Evolutionary conservation across 257 asterid genomes (phyloP).

Genomic region (Capsicum pubescens): DNA sequence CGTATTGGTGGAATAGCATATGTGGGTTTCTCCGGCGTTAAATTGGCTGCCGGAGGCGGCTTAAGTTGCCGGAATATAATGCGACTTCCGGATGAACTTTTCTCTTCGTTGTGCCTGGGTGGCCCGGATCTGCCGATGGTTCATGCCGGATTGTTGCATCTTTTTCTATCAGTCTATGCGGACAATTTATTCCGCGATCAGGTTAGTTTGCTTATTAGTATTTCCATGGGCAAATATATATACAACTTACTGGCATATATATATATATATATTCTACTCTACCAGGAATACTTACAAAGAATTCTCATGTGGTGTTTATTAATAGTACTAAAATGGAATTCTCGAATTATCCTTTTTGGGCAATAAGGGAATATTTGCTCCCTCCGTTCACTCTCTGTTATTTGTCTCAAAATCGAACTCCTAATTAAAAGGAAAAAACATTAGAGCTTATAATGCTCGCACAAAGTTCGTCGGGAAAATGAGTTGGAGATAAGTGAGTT

Average conservation of each 20-base stretch:
- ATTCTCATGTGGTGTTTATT: too few species aligned
- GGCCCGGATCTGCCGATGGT: constrained; percentile 55
- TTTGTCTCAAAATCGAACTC: too few species aligned
- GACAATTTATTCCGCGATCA: constrained; percentile 48
- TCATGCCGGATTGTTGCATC: constrained; percentile 65
- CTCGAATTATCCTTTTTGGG: neutral
- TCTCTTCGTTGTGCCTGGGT: constrained; percentile 41
- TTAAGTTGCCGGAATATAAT: constrained; percentile 53
- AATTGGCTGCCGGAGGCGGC: constrained; percentile 49
- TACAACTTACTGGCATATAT: too few species aligned
- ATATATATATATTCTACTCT: too few species aligned
- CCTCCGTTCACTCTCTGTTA: too few species aligned
- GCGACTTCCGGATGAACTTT: constrained; percentile 50
- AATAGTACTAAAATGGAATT: neutral
- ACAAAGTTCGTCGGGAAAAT: too few species aligned
- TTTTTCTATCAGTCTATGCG: constrained; percentile 48
- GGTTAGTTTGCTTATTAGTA: constrained; percentile 46
- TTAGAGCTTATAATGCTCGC: too few species aligned
- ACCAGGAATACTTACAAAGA: too few species aligned
- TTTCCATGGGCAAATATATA: neutral
- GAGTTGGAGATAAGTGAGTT: too few species aligned
- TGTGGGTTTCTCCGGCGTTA: constrained; percentile 77
- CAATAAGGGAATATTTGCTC: too few species aligned
- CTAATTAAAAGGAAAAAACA: too few species aligned
- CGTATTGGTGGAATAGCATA: constrained; percentile 57